phyloP scores from a whole-genome alignment of 495 filamentous ascomycete genomes.

The Penicillium canariense region DNA sequence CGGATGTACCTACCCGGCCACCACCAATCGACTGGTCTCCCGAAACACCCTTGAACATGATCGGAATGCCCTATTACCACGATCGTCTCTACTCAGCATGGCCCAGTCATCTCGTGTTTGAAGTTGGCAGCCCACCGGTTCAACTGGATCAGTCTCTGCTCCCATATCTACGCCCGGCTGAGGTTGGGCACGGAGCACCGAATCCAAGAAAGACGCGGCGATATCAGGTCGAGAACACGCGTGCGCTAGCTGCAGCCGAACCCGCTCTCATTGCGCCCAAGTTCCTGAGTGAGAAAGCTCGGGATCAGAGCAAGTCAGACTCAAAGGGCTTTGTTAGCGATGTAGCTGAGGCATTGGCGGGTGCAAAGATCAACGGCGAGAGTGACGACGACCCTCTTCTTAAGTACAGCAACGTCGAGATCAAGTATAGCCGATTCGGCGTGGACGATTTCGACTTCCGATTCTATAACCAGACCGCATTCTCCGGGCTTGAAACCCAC shows the following conservation, averaged over 20 bases:
- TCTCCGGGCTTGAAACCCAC: conserved; percentile 92
- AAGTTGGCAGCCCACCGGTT: conserved; percentile 76
- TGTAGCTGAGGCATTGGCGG: conserved; percentile 57
- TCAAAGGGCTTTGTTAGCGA: conserved; percentile 59
- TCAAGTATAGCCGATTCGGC: conserved; percentile 95
- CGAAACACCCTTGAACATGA: conserved; percentile 77
- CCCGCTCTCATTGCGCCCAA: conserved; percentile 69
- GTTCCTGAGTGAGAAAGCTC: conserved; percentile 88
- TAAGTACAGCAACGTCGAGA: conserved; percentile 87
- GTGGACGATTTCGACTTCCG: conserved; percentile 88
- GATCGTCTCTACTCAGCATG: conserved; percentile 85
- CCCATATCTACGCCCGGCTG: conserved; percentile 61
- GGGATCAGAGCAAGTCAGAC: conserved; percentile 57
- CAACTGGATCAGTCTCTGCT: conserved; percentile 74
- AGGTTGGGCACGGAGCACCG: conserved; percentile 70
- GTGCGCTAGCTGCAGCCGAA: conserved; percentile 48
- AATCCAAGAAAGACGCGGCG: conserved; percentile 71
- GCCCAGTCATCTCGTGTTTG: conserved; percentile 78
- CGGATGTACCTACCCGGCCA: conserved; percentile 55
- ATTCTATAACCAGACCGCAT: conserved; percentile 87
- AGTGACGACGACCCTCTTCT: conserved; percentile 69
- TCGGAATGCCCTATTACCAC: conserved; percentile 93
- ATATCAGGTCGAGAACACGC: conserved; percentile 81
- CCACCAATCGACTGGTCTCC: conserved; percentile 61
- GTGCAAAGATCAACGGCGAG: conserved; percentile 59